These are phyloP conservation scores for Aeschynomene evenia DNA, from an alignment of 306 rosid genomes.

Conservation along the genomic window DNA sequence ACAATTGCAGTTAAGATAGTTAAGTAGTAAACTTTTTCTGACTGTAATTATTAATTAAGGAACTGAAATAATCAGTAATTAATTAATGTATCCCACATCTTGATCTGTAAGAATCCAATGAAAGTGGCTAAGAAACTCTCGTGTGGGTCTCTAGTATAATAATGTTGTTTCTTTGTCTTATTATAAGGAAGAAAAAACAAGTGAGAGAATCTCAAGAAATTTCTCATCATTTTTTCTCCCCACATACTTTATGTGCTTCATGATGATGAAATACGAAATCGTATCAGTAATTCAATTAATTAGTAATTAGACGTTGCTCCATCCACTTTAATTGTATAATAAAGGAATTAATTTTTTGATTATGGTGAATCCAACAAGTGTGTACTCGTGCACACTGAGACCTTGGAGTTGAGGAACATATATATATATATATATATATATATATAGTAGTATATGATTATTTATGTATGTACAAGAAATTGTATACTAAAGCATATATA, in stretches of 20 bases:
- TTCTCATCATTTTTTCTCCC: not conserved
- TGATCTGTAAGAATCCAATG: constrained; percentile 60
- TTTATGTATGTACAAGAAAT: not conserved
- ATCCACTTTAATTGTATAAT: too few species aligned
- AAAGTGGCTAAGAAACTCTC: constrained; percentile 46
- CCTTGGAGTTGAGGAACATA: not conserved
- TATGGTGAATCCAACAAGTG: too few species aligned
- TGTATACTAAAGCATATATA: constrained; percentile 19
- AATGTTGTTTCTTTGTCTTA: not conserved
- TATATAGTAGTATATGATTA: not conserved
- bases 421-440: too few species aligned
- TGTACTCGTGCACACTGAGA: not conserved
- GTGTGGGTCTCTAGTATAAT: constrained; percentile 49
- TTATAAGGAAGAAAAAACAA: not conserved
- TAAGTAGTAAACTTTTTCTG: not conserved
- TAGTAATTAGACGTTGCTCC: too few species aligned
- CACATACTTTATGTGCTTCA: not conserved
- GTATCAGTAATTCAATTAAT: not conserved
- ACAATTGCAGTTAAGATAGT: not conserved
- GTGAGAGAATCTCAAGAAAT: constrained; percentile 30
- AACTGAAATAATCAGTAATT: constrained; percentile 35
- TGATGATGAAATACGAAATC: not conserved
- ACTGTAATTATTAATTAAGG: constrained; percentile 1
- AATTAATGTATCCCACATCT: constrained; percentile 36
- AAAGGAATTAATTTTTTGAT: not conserved